These are phyloP conservation scores for Mrakia gelida DNA, from an alignment of 768 basidiomycete species.

Conservation along the genomic window DNA sequence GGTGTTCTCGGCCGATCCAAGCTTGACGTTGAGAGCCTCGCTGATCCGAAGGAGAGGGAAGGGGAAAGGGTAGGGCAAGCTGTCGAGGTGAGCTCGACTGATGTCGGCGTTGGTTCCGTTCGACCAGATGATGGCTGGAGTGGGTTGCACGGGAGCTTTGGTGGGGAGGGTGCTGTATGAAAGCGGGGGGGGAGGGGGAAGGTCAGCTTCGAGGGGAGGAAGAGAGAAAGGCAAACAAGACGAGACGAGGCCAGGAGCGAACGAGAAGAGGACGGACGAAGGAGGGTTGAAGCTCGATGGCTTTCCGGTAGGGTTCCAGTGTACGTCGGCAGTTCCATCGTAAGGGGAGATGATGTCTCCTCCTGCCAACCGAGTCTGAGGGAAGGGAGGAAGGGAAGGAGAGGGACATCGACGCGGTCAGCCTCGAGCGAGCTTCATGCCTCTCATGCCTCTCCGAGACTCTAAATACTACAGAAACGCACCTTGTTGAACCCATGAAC, in stretches of 20 bases:
- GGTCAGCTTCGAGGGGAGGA: neutral
- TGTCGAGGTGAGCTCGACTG: neutral
- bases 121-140: neutral
- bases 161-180: neutral
- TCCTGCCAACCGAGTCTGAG: neutral
- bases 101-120: neutral
- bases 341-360: slow-evolving; percentile 13
- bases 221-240: neutral
- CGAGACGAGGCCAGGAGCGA: too few species aligned
- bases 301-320: slow-evolving; percentile 7
- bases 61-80: slow-evolving; percentile 18
- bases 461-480: neutral
- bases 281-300: slow-evolving; percentile 14
- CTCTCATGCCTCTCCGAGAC: too few species aligned
- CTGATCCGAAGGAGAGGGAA: neutral
- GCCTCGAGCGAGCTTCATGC: neutral
- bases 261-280: neutral
- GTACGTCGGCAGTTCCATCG: slow-evolving; percentile 13
- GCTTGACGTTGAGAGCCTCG: slow-evolving; percentile 19
- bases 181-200: neutral
- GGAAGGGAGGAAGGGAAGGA: neutral
- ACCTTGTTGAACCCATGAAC: slow-evolving; percentile 12
- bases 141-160: neutral
- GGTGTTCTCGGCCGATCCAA: neutral
- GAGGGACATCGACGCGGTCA: neutral